Base-by-base conservation (phyloP, 2,329 filamentous ascomycete genomes). In the Penicillium brevicompactum region DNA sequence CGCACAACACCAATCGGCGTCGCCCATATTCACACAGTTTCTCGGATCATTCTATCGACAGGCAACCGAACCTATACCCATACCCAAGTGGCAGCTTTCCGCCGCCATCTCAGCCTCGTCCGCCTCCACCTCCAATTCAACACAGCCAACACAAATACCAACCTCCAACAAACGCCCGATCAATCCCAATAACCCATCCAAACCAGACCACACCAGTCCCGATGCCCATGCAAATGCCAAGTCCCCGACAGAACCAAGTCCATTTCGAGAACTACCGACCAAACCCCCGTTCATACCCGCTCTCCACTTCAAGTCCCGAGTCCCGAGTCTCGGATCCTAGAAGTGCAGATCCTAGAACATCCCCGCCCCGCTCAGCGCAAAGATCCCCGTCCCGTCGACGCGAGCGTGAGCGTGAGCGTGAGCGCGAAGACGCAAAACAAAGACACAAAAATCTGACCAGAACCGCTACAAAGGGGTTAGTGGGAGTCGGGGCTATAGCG, bases 401-500 rank as follows among this genome's bases (percentile, higher is more conserved):
- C 46, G 49, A 27, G 42, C 50, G 22, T 32, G 49, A 31, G 53
- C 57, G 30, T 53, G 54, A 31, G 53, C 57, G 30, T 53, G 54
- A 16, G n/a, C 60, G 58, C 13, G 63, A 64, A 57, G 57, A 69
- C 27, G 31, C 54, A 11, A 62, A 64, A 53, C 59, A 63, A 16
- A 53, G 66, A 5, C 68, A 69, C 37, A 68, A 67, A 24, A 62
- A 67, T 46, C 50, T 73, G 13, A 66, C 65, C 42, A 65, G 73
- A 32, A 69, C 63, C 40, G 72, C 73, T 37, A 72, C 72, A 7
- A 69, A 69, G 34, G 72, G 72, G 2, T 49, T 76, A 24, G 63
- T 68, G 6, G 74, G 72, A 3, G 68, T 70, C 21, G 70, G 70
- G 14, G 73, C 73, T 13, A 70, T 74, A 52, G 71, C 71, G 5